Conservation (phyloP, 345 rosid species). For the Brassica nigra region DNA sequence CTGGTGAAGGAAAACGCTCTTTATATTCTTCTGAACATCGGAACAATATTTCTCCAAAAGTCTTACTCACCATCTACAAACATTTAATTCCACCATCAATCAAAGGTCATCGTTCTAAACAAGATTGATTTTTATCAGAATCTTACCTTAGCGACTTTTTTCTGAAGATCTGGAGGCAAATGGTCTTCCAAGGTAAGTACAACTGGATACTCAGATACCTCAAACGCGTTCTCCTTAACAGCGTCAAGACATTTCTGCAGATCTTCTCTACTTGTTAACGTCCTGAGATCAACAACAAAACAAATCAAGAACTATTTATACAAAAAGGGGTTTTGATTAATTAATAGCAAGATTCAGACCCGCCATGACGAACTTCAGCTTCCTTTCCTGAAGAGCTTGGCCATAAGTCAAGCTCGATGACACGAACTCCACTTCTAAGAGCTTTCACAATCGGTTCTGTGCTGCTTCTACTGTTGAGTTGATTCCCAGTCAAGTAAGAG, state of each 20-base stretch:
- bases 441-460: constrained; percentile 61
- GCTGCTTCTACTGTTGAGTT: constrained; percentile 65
- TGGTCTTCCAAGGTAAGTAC: constrained; percentile 90
- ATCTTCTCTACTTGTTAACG: constrained; percentile 62
- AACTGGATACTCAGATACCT: constrained; percentile 69
- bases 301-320: background rate
- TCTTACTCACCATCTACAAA: constrained; percentile 57
- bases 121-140: background rate
- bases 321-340: background rate
- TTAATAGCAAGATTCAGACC: constrained; percentile 44
- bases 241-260: constrained; percentile 61
- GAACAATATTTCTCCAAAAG: constrained; percentile 53
- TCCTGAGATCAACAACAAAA: constrained; percentile 41
- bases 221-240: constrained; percentile 64
- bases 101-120: constrained; percentile 1
- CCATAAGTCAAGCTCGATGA: constrained; percentile 91
- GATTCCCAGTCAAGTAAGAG: constrained; percentile 85
- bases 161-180: constrained; percentile 62
- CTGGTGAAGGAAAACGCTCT: constrained; percentile 68
- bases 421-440: constrained; percentile 63
- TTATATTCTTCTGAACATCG: constrained; percentile 41
- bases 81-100: background rate
- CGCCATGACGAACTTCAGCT: constrained; percentile 76
- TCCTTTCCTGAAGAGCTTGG: constrained; percentile 52
- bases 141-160: constrained; percentile 64